Percentiles rank a stretch among this genome's conserved stretches.
These are phyloP conservation scores for Neonectria neomacrospora DNA, from an alignment of 2,329 filamentous ascomycete species.

Conservation along the genomic window DNA sequence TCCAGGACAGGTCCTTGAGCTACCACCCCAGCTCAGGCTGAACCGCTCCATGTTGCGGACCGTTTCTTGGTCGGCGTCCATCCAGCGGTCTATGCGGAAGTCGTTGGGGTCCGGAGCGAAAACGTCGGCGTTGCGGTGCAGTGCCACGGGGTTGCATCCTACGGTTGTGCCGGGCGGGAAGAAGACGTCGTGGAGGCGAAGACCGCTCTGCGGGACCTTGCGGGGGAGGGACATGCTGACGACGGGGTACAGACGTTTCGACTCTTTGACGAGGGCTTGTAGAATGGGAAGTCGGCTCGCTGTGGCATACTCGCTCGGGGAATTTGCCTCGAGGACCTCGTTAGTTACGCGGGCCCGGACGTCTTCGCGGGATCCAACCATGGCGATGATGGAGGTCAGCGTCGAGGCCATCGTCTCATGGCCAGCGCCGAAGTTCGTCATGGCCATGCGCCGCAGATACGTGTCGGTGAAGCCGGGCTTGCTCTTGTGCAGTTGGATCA, in stretches of 20 bases:
- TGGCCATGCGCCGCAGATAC: constrained; percentile 62
- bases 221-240: constrained; percentile 64
- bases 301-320: constrained; percentile 38
- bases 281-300: constrained; percentile 48
- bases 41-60: constrained; percentile 57
- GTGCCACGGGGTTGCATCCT: constrained; percentile 60
- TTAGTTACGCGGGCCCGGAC: constrained; percentile 49
- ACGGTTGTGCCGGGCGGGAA: constrained; percentile 60
- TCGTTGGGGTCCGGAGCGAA: constrained; percentile 58
- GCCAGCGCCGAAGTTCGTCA: constrained; percentile 66
- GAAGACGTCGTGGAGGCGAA: constrained; percentile 52
- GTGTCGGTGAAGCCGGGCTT: constrained; percentile 58
- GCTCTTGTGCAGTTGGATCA: constrained; percentile 58
- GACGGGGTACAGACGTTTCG: constrained; percentile 62
- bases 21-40: constrained; percentile 64
- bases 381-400: constrained; percentile 59
- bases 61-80: constrained; percentile 44
- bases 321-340: constrained; percentile 43
- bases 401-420: constrained; percentile 66
- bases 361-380: constrained; percentile 55
- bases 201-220: constrained; percentile 52
- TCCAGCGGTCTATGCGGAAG: constrained; percentile 62
- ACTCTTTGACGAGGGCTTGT: constrained; percentile 61
- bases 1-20: constrained; percentile 62
- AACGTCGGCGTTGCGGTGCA: constrained; percentile 62